These are phyloP conservation scores for Cetradonia linearis DNA, from an alignment of 495 filamentous ascomycete genomes.

Conservation along the genomic window DNA sequence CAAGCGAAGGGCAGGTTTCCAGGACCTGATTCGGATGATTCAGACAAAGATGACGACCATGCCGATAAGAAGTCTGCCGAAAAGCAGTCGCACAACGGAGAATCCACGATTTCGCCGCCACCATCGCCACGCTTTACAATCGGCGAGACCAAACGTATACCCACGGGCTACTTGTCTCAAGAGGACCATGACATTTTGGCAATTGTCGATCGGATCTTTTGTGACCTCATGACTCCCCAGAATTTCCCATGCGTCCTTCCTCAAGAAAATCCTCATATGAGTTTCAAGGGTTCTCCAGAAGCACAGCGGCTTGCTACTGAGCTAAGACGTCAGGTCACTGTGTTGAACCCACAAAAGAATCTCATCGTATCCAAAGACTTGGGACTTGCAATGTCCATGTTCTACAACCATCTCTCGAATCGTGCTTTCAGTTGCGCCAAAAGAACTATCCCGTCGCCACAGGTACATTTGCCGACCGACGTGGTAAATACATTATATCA, in stretches of 20 bases:
- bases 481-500: neutral
- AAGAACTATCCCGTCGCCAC: neutral
- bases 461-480: neutral
- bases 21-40: constrained; percentile 1
- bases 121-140: neutral
- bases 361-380: constrained; percentile 19
- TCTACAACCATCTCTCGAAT: constrained; percentile 19
- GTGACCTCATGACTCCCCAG: neutral
- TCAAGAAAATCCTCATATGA: neutral
- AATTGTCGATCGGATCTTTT: neutral
- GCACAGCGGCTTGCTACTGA: neutral
- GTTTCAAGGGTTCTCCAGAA: neutral
- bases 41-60: neutral
- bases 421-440: constrained; percentile 11
- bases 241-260: neutral
- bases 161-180: neutral
- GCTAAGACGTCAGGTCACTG: neutral
- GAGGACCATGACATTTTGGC: neutral
- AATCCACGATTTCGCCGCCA: neutral
- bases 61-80: neutral
- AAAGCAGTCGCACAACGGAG: neutral
- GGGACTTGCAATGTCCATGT: constrained; percentile 16
- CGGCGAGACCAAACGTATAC: neutral
- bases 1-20: neutral
- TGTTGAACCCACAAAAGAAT: constrained; percentile 11